Conservation (phyloP, 805 yeast species). For the Starmera caribaea region DNA sequence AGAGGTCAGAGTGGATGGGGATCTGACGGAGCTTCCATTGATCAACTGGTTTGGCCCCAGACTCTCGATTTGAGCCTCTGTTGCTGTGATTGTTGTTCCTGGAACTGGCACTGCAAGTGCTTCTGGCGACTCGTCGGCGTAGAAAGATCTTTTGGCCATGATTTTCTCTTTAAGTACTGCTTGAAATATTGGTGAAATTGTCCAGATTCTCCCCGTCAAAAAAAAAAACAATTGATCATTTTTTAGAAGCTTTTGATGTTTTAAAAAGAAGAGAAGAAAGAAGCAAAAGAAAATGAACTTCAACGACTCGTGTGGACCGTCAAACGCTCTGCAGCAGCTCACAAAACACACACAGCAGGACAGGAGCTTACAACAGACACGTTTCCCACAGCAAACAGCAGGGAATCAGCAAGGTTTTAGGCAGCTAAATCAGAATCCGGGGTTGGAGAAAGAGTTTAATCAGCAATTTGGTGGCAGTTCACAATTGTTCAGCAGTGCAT, state of each 20-base stretch:
- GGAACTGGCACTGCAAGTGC: conserved; percentile 33
- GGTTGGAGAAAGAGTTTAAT: not conserved
- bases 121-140: conserved; percentile 35
- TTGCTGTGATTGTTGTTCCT: conserved; percentile 37
- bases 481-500: not conserved
- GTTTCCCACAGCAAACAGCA: not conserved
- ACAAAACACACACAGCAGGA: conserved; percentile 13
- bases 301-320: conserved; percentile 17
- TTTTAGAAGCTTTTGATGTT: no score
- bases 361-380: conserved; percentile 2
- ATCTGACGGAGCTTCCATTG: conserved; percentile 48
- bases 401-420: not conserved
- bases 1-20: conserved; percentile 38
- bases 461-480: not conserved
- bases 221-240: no score
- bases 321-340: conserved; percentile 17
- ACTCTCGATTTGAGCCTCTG: conserved; percentile 30
- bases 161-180: no score
- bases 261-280: conserved; percentile 1
- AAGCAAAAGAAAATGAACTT: not conserved
- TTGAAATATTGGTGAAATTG: no score
- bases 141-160: conserved; percentile 31
- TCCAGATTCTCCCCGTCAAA: no score
- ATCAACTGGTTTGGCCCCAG: conserved; percentile 39
- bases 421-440: not conserved